A percentile compares a stretch with the other conserved stretches of the same genome.
Evolutionary conservation across 2,329 filamentous ascomycete species (phyloP).

Genomic region (Graphiopsis chlorocephala): DNA sequence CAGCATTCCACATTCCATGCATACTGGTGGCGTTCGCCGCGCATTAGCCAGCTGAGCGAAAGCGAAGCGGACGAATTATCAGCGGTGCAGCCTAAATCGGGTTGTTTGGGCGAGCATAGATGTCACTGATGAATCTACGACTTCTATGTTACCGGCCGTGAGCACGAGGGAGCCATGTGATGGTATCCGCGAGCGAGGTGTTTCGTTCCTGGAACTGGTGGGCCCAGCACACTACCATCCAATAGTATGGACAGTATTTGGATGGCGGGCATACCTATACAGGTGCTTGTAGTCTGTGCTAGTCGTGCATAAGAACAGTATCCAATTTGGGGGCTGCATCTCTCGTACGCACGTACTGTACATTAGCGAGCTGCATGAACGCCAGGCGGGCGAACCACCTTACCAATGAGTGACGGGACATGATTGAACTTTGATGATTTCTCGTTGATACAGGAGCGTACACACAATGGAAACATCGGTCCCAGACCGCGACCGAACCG

Average conservation of each 20-base stretch:
- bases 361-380: not conserved
- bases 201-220: too few relatives aligned
- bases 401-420: not conserved
- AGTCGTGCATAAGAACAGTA: not conserved
- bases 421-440: conserved; percentile 4
- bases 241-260: not conserved
- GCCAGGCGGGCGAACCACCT: not conserved
- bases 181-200: not conserved
- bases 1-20: not conserved
- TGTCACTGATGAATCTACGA: not conserved
- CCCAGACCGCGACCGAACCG: not conserved
- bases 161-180: not conserved
- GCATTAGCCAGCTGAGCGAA: not conserved
- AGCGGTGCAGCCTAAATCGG: not conserved
- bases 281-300: not conserved
- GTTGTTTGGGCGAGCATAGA: not conserved
- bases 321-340: too few relatives aligned
- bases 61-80: not conserved
- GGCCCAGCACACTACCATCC: too few relatives aligned
- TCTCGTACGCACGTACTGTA: too few relatives aligned
- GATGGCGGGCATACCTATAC: not conserved
- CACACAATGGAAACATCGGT: conserved; percentile 15
- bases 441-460: conserved; percentile 20
- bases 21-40: not conserved
- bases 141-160: not conserved